Evolutionary conservation across 2,329 filamentous ascomycete genomes (phyloP).

Genomic region (Pseudogymnoascus sp.): DNA sequence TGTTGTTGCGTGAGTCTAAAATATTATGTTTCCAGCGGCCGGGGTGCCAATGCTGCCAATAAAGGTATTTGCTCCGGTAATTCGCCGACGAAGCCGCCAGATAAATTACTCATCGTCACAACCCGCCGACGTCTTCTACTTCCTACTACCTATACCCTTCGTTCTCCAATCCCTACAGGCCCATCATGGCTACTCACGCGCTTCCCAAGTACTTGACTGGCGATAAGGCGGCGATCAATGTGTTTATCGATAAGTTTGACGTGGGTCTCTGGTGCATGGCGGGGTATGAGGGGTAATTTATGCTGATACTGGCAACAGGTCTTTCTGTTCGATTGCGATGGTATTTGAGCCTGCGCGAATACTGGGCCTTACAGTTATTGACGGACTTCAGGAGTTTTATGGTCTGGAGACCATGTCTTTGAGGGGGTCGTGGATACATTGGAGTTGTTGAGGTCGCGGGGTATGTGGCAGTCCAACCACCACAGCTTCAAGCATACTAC

Average conservation of each 20-base stretch:
- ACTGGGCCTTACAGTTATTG: conserved; percentile 13
- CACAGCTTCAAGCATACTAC: neutral
- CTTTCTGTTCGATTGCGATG: conserved; percentile 96
- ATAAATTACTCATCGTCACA: neutral
- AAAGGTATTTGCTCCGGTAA: neutral
- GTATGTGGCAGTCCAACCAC: conserved; percentile 37
- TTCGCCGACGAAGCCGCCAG: neutral
- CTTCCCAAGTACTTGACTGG: conserved; percentile 63
- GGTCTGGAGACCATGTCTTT: conserved; percentile 89
- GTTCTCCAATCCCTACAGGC: neutral
- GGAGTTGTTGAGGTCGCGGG: conserved; percentile 70
- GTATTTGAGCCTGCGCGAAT: conserved; percentile 40
- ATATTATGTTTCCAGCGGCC: neutral
- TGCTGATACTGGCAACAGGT: conserved; percentile 43
- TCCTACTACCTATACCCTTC: neutral
- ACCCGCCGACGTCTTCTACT: neutral
- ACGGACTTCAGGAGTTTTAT: conserved; percentile 65
- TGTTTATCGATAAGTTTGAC: conserved; percentile 86
- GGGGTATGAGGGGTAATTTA: conserved; percentile 15
- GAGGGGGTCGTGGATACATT: conserved; percentile 79
- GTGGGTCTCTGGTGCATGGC: conserved; percentile 44
- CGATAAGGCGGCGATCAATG: conserved; percentile 64
- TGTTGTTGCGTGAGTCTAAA: neutral
- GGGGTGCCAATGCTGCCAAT: conserved; percentile 2
- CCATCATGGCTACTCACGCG: neutral